A percentile compares a stretch with the other conserved stretches of the same genome.
Conservation (phyloP, 176 grass and related monocot species). For the Tuctoria greenei region DNA sequence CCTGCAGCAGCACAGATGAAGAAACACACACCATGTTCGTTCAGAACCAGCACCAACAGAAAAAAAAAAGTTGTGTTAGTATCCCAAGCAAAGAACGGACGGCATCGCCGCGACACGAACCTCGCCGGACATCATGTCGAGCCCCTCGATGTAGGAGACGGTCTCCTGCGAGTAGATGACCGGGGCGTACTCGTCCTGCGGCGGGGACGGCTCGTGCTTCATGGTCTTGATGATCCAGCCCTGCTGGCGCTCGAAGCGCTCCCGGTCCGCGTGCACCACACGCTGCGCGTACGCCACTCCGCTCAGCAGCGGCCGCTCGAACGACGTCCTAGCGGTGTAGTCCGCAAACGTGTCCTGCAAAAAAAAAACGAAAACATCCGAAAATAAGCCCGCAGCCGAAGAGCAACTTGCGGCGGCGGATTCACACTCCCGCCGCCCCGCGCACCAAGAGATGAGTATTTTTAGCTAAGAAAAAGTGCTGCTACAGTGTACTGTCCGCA, state of each 20-base stretch:
- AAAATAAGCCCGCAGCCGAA: slow-evolving; percentile 8
- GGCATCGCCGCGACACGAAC: slow-evolving; percentile 2
- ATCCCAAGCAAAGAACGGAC: slow-evolving; percentile 10
- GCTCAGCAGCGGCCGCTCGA: slow-evolving; percentile 84
- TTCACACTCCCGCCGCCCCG: too few species aligned
- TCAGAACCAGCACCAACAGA: slow-evolving; percentile 19
- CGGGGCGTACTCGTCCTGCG: slow-evolving; percentile 87
- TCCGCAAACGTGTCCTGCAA: slow-evolving; percentile 79
- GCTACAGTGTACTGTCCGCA: too few species aligned
- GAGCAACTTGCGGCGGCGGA: too few species aligned
- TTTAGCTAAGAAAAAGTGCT: too few species aligned
- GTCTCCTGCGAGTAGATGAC: slow-evolving; percentile 97
- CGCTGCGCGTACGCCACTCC: slow-evolving; percentile 90
- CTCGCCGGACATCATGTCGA: slow-evolving; percentile 95
- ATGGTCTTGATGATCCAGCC: slow-evolving; percentile 95
- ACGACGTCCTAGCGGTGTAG: slow-evolving; percentile 79
- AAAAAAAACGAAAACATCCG: slow-evolving; percentile 20
- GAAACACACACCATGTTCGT: neutral
- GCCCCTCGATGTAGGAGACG: slow-evolving; percentile 88
- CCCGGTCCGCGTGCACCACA: slow-evolving; percentile 70
- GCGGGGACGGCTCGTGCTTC: slow-evolving; percentile 82
- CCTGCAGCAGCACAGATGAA: slow-evolving; percentile 43
- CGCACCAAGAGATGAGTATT: too few species aligned
- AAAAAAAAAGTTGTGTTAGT: neutral
- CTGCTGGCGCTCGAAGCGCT: slow-evolving; percentile 70